A percentile compares a stretch with the other conserved stretches of the same genome.
Evolutionary conservation across 1,284 basidiomycete species (phyloP).

Genomic region (Tylopilus sp.): DNA sequence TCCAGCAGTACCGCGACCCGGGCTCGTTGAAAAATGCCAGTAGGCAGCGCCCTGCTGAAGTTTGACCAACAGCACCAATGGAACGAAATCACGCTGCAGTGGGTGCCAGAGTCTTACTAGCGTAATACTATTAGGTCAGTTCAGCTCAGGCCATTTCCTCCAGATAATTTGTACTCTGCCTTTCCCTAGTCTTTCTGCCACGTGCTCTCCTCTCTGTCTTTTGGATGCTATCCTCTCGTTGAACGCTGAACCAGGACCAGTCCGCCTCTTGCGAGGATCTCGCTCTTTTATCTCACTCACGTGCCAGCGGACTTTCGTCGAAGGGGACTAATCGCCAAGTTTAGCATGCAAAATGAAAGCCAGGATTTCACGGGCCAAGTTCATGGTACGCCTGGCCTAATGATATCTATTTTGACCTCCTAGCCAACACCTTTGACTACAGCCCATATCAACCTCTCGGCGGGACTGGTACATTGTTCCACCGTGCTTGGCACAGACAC

Average conservation of each 20-base stretch:
- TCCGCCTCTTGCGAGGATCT: slow-evolving; percentile 16
- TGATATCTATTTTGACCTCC: background rate
- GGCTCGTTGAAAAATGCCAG: too few species aligned
- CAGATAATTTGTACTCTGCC: too few species aligned
- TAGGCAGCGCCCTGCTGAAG: too few species aligned
- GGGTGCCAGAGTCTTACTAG: too few species aligned
- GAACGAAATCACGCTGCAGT: too few species aligned
- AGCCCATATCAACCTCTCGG: slow-evolving; percentile 17
- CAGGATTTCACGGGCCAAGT: slow-evolving; percentile 16
- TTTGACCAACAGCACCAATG: too few species aligned
- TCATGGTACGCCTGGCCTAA: slow-evolving; percentile 4
- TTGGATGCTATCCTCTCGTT: slow-evolving; percentile 7
- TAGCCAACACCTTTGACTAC: background rate
- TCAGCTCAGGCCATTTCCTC: too few species aligned
- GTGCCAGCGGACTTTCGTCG: slow-evolving; percentile 2
- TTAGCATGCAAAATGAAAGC: slow-evolving; percentile 5
- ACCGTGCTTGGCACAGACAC: slow-evolving; percentile 9
- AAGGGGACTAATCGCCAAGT: slow-evolving; percentile 3
- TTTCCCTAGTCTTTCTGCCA: too few species aligned
- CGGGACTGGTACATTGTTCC: slow-evolving; percentile 3
- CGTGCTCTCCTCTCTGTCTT: too few species aligned
- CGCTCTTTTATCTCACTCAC: slow-evolving; percentile 9
- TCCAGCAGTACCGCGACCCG: too few species aligned
- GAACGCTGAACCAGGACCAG: slow-evolving; percentile 25
- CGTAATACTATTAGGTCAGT: too few species aligned